These are phyloP conservation scores for Plantago ovata DNA, from an alignment of 257 asterid species.

Conservation along the genomic window DNA sequence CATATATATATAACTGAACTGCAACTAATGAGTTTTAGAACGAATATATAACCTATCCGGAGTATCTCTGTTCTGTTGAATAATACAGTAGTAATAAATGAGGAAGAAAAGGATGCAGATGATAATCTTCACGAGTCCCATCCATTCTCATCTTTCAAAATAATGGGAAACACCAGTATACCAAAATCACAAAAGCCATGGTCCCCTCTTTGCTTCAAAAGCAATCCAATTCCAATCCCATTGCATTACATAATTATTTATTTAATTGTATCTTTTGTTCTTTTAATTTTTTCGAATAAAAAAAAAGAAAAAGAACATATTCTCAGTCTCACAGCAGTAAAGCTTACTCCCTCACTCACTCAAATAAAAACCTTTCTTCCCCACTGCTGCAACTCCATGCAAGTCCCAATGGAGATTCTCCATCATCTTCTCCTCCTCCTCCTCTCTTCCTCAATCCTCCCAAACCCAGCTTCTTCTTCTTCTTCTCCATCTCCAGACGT, in stretches of 20 bases:
- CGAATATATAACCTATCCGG: too few relatives aligned
- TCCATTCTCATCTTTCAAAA: slow-evolving; percentile 18
- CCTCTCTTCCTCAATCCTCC: slow-evolving; percentile 23
- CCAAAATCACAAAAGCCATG: slow-evolving; percentile 23
- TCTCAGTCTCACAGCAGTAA: slow-evolving; percentile 35
- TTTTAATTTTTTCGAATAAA: too few relatives aligned
- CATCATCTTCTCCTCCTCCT: slow-evolving; percentile 25
- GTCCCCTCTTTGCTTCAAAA: slow-evolving; percentile 46
- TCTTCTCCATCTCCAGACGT: slow-evolving; percentile 41
- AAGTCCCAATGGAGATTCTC: slow-evolving; percentile 82
- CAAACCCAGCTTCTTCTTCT: too few relatives aligned
- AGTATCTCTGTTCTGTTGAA: slow-evolving; percentile 11
- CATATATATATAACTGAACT: too few relatives aligned
- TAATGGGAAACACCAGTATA: slow-evolving; percentile 49
- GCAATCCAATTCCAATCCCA: slow-evolving; percentile 28
- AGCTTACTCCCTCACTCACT: slow-evolving; percentile 21
- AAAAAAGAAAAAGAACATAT: too few relatives aligned
- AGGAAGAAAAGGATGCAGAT: slow-evolving; percentile 22
- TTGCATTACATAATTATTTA: too few relatives aligned
- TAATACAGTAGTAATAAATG: slow-evolving; percentile 17
- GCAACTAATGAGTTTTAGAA: too few relatives aligned
- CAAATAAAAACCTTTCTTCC: slow-evolving; percentile 16
- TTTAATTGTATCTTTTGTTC: too few relatives aligned
- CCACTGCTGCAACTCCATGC: slow-evolving; percentile 58
- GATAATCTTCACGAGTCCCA: slow-evolving; percentile 29